Conservation (phyloP, 441 rosid species). For the Adansonia rubrostipa region DNA sequence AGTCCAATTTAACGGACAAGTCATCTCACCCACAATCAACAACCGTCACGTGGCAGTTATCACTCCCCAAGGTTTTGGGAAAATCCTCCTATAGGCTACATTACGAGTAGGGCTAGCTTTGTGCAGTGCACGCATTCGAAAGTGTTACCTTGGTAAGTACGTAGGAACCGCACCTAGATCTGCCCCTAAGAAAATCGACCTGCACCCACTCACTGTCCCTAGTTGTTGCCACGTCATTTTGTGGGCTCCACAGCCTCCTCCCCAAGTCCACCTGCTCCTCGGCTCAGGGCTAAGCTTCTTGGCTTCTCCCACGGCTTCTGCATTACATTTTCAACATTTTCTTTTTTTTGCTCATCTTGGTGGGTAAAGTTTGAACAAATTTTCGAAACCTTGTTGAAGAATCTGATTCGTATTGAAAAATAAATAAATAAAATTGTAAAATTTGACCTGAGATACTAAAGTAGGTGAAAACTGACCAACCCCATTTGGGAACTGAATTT, state of each 20-base stretch:
- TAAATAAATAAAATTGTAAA: not conserved
- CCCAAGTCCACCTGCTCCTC: not conserved
- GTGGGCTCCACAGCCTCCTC: not conserved
- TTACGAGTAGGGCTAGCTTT: too few relatives aligned
- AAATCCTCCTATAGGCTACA: not conserved
- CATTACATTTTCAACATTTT: not conserved
- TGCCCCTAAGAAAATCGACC: slow-evolving; percentile 37
- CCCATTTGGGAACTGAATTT: too few relatives aligned
- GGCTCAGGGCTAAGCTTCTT: not conserved
- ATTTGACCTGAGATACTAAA: too few relatives aligned
- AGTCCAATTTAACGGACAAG: not conserved
- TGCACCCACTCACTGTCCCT: slow-evolving; percentile 25
- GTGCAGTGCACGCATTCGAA: too few relatives aligned
- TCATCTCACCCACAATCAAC: not conserved
- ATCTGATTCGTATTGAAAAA: not conserved
- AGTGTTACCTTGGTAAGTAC: too few relatives aligned
- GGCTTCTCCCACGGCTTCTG: not conserved
- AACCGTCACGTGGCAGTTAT: slow-evolving; percentile 9
- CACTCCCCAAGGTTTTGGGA: not conserved
- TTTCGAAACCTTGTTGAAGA: not conserved
- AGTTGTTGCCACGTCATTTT: slow-evolving; percentile 15
- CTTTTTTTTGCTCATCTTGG: not conserved
- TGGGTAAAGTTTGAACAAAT: slow-evolving; percentile 1
- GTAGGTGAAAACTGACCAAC: too few relatives aligned
- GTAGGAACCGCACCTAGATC: slow-evolving; percentile 37